Evolutionary conservation across 768 basidiomycete species (phyloP).

Genomic region (Rhizopogon roseolus): DNA sequence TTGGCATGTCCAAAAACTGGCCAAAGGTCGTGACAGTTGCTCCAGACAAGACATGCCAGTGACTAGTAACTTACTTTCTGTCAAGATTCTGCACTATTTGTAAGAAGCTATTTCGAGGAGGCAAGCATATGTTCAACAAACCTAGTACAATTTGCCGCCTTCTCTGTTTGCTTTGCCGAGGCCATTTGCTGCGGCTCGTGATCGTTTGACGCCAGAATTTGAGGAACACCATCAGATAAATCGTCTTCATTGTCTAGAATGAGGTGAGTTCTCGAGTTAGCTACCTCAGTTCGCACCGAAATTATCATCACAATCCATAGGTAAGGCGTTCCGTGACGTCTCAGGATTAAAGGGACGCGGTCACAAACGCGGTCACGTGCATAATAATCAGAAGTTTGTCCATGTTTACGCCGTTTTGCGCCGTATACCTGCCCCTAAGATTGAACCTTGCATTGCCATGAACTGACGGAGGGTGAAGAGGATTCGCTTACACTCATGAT

Average conservation of each 20-base stretch:
- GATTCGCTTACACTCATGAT: too few relatives aligned
- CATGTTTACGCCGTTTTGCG: too few relatives aligned
- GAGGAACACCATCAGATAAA: not conserved
- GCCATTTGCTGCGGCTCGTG: not conserved
- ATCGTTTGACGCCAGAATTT: not conserved
- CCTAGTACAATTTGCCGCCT: not conserved
- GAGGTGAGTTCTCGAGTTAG: not conserved
- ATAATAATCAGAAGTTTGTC: too few relatives aligned
- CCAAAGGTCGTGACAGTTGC: not conserved
- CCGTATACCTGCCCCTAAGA: too few relatives aligned
- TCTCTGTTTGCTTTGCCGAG: not conserved
- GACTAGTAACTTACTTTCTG: slow-evolving; percentile 14
- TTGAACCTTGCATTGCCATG: too few relatives aligned
- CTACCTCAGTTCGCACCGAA: not conserved
- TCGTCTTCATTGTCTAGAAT: not conserved
- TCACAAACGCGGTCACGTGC: not conserved
- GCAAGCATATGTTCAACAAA: not conserved
- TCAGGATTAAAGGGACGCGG: not conserved
- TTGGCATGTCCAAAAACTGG: slow-evolving; percentile 64
- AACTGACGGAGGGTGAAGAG: too few relatives aligned
- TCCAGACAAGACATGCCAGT: not conserved
- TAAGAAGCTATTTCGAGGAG: not conserved
- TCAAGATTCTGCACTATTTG: slow-evolving; percentile 13
- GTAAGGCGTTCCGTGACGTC: not conserved
- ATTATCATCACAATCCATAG: not conserved